Base-by-base conservation (phyloP, 306 rosid genomes). In the Begonia peltatifolia region DNA sequence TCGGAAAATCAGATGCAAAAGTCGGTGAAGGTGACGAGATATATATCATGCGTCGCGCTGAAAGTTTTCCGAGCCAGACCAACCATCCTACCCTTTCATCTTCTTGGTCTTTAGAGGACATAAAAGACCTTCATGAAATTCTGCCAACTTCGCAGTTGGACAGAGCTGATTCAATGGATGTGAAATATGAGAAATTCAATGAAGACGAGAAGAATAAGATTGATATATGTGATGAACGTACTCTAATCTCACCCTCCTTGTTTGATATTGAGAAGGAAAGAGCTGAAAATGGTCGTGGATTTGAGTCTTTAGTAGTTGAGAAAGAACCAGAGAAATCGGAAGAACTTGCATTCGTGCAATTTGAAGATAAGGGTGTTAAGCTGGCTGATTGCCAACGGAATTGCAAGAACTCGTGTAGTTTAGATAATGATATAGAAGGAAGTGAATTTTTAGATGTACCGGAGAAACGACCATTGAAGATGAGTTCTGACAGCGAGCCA, bases 101-200 rank as follows among this genome's bases (percentile, higher is more conserved):
- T 25, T 41, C 80, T 57, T 77, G 9, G 49, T 52, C 70, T 11
- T 66, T 63, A 12, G 81, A 76, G 53, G 76, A 62, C 59, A 56
- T 78, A 64, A 84, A 74, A 67, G 97, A 82, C 72, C 93, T 89
- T 71, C 97, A 74, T 41, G 87, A 78, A 64, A 77, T 84, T 47
- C 63, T 78, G 60, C 81, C 80, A 12, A 47, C 47, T 44, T 62
- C 81, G 35, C 63, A 58, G 63, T 70, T 70, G 2, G 80, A 65
- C 64, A 73, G 69, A 49, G 73, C 78, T 35, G 74, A 68, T 66
- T 77, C 93, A 11, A 72, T 79, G 10, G 74, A 65, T 64, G 51
- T 71, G 50, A 68, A 75, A 8, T 63, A 53, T 68, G 54, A 60
- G 63, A 76, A 76, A 61, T 55, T 78, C 49, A 78, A 74, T 47